phyloP scores from a whole-genome alignment of 2,329 filamentous ascomycete genomes.

The Colletotrichum musae region DNA sequence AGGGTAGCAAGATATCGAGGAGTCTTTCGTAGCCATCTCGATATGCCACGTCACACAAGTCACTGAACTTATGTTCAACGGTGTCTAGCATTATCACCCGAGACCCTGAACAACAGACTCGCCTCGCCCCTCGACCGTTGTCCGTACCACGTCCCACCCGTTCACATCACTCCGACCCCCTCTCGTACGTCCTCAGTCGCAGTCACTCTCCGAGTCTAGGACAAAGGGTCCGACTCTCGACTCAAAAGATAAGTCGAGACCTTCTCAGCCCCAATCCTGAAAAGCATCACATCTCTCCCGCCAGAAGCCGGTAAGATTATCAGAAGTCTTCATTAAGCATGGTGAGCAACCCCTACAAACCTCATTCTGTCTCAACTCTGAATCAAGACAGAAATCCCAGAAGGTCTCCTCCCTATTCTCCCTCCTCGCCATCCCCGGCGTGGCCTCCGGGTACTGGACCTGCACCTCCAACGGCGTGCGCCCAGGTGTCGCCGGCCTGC shows the following conservation, averaged over 20 bases:
- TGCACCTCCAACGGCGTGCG: not conserved
- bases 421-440: not conserved
- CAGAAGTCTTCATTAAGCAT: not conserved
- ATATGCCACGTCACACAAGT: no score
- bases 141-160: slow-evolving; percentile 4
- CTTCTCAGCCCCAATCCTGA: not conserved
- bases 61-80: no score
- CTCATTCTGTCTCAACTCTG: not conserved
- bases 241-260: not conserved
- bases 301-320: not conserved
- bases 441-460: not conserved
- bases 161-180: not conserved
- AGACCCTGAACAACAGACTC: not conserved
- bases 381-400: not conserved
- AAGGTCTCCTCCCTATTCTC: not conserved
- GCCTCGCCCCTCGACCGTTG: not conserved
- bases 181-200: not conserved
- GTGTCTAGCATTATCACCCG: no score
- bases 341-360: not conserved
- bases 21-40: no score
- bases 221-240: not conserved
- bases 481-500: slow-evolving; percentile 4
- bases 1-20: no score
- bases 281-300: not conserved
- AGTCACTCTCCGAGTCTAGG: no score